These are phyloP conservation scores for Mycena kentingensis DNA, from an alignment of 768 basidiomycete genomes.

Conservation along the genomic window DNA sequence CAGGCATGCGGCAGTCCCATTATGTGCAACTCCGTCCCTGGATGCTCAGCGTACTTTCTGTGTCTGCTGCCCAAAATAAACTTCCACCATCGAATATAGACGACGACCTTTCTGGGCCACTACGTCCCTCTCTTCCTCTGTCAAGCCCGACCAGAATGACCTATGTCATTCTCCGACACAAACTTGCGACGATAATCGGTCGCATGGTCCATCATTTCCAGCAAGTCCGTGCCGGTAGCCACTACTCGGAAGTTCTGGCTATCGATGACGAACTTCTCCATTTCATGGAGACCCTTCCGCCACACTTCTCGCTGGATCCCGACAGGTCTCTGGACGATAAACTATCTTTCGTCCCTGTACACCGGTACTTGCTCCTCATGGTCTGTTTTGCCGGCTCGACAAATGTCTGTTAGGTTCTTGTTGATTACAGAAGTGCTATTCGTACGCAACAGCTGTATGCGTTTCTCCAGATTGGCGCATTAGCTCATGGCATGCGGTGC, in stretches of 20 bases:
- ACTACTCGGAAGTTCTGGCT: constrained; percentile 79
- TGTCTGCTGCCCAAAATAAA: too few species aligned
- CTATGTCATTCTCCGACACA: constrained; percentile 84
- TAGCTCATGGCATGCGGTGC: too few species aligned
- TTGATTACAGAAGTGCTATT: constrained; percentile 89
- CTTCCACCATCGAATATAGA: constrained; percentile 73
- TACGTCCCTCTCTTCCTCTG: constrained; percentile 56
- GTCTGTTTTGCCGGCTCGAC: not conserved
- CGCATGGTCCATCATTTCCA: constrained; percentile 94
- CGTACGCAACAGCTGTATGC: constrained; percentile 76
- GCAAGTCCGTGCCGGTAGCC: constrained; percentile 72
- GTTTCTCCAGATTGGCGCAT: too few species aligned
- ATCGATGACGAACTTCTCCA: constrained; percentile 83
- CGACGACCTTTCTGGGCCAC: constrained; percentile 50
- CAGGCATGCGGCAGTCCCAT: too few species aligned
- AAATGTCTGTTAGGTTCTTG: constrained; percentile 60
- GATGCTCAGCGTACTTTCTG: too few species aligned
- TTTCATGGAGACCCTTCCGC: constrained; percentile 76
- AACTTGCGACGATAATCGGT: constrained; percentile 82
- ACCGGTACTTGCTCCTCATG: constrained; percentile 30
- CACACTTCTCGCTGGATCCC: constrained; percentile 74
- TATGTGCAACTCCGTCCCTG: too few species aligned
- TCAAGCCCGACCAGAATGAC: constrained; percentile 81
- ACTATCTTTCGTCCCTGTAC: constrained; percentile 68
- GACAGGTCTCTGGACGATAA: constrained; percentile 76